Base-by-base conservation (phyloP, 2,329 filamentous ascomycete species). In the Venturia nashicola region DNA sequence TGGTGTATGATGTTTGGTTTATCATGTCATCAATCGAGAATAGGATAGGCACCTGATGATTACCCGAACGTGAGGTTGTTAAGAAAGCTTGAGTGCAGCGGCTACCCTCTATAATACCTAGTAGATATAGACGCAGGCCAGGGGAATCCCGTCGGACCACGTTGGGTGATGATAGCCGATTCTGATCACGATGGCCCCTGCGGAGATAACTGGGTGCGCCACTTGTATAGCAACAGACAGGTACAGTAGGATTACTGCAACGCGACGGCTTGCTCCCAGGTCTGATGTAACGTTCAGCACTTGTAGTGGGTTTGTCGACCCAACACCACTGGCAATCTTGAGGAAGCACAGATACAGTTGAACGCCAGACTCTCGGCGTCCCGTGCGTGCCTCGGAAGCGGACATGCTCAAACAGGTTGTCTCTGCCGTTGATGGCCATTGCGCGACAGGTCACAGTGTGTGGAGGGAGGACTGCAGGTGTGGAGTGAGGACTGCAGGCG, bases 321-420 rank as follows among this genome's bases (percentile, higher is more conserved):
- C 27, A 27, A 2, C 27, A 27, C 27, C 27, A n/a, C n/a, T n/a
- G n/a, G n/a, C n/a, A 27, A 27, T 4, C 2, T 4, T 27, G 27
- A 27, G 27, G 27, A 27, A 2, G 27, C 27, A 27, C 27, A 27
- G 27, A 27, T 27, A 27, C n/a, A 34, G 8, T 36, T 9, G 34
- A 2, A 9, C 51, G 32, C 51, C 51, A 51, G 43, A 46, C 43
- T 46, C 18, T 12, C 23, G 36, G 51, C 51, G 51, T 20, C 51
- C 51, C 51, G 14, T 57, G 32, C 51, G 51, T 57, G 51, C 51
- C 51, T 57, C 51, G 51, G 51, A 36, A 57, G 51, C 51, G 51
- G 51, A 57, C 51, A 36, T 9, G 5, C 9, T 57, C 51, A 57
- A 57, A 57, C 51, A 57, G 51, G 23, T 9, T 57, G 27, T 57